phyloP scores from a whole-genome alignment of 768 basidiomycete genomes.

The Plicaturopsis crispa region DNA sequence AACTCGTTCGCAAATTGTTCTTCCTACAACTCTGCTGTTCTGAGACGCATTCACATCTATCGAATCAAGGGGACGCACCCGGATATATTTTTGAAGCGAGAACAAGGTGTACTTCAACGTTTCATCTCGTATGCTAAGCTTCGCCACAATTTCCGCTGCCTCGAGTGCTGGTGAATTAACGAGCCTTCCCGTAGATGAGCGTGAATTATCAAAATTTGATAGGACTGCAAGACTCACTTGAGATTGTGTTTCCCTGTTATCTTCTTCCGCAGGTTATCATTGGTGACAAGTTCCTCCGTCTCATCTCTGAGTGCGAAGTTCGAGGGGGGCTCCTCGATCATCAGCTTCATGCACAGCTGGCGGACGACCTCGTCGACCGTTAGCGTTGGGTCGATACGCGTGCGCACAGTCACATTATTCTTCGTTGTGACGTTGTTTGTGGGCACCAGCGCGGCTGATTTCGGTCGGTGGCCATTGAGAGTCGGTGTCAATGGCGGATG shows the following conservation, averaged over 20 bases:
- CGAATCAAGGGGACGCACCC: slow-evolving; percentile 32
- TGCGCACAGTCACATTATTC: slow-evolving; percentile 68
- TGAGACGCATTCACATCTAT: not conserved
- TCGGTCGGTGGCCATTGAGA: slow-evolving; percentile 25
- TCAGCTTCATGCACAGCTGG: slow-evolving; percentile 75
- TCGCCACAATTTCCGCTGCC: slow-evolving; percentile 68
- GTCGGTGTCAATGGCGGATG: slow-evolving; percentile 24
- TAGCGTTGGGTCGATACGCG: slow-evolving; percentile 78
- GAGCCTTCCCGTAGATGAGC: slow-evolving; percentile 36
- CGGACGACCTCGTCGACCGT: slow-evolving; percentile 80
- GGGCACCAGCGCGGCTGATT: slow-evolving; percentile 53
- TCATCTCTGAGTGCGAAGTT: slow-evolving; percentile 79
- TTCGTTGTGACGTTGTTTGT: slow-evolving; percentile 80
- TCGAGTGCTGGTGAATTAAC: slow-evolving; percentile 77
- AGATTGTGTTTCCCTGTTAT: slow-evolving; percentile 73
- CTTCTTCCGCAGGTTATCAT: slow-evolving; percentile 78
- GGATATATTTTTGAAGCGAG: slow-evolving; percentile 72
- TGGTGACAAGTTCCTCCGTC: slow-evolving; percentile 76
- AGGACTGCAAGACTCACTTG: slow-evolving; percentile 42
- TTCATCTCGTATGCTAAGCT: slow-evolving; percentile 53
- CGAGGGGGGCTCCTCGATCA: slow-evolving; percentile 65
- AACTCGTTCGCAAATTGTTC: slow-evolving; percentile 80
- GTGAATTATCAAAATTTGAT: slow-evolving; percentile 4
- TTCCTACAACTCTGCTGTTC: slow-evolving; percentile 42
- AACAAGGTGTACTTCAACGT: slow-evolving; percentile 64